These are phyloP conservation scores for Gnaphalium uliginosum DNA, from an alignment of 129 eudicot species.

Conservation along the genomic window DNA sequence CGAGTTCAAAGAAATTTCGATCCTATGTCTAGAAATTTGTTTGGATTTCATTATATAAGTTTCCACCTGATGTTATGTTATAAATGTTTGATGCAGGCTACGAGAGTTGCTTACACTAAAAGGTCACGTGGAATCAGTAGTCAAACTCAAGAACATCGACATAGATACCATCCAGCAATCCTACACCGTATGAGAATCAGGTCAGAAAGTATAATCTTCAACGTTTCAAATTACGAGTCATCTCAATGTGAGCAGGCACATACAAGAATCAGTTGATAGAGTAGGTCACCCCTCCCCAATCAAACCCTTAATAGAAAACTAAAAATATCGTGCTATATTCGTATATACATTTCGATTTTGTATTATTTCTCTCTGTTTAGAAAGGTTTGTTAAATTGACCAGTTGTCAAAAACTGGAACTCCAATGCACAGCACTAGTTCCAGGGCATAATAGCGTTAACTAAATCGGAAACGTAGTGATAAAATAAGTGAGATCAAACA, in stretches of 20 bases:
- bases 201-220: too few species aligned
- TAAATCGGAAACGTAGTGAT: not conserved
- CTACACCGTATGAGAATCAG: slow-evolving; percentile 48
- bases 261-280: not conserved
- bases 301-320: not conserved
- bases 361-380: not conserved
- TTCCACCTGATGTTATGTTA: not conserved
- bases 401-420: not conserved
- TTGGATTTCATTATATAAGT: not conserved
- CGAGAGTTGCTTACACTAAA: slow-evolving; percentile 67
- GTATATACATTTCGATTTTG: not conserved
- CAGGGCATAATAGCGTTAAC: not conserved
- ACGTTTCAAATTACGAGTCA: not conserved
- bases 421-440: not conserved
- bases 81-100: slow-evolving; percentile 43
- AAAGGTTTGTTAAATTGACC: not conserved
- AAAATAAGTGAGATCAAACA: not conserved
- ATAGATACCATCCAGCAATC: slow-evolving; percentile 68
- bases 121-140: slow-evolving; percentile 75
- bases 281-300: not conserved
- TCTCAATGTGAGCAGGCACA: not conserved
- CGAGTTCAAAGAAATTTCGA: not conserved
- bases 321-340: not conserved
- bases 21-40: not conserved
- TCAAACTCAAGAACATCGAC: slow-evolving; percentile 69